A percentile compares a stretch with the other conserved stretches of the same genome.
Evolutionary conservation across 805 yeast genomes (phyloP).

Genomic region (Zygosaccharomyces bisporus): DNA sequence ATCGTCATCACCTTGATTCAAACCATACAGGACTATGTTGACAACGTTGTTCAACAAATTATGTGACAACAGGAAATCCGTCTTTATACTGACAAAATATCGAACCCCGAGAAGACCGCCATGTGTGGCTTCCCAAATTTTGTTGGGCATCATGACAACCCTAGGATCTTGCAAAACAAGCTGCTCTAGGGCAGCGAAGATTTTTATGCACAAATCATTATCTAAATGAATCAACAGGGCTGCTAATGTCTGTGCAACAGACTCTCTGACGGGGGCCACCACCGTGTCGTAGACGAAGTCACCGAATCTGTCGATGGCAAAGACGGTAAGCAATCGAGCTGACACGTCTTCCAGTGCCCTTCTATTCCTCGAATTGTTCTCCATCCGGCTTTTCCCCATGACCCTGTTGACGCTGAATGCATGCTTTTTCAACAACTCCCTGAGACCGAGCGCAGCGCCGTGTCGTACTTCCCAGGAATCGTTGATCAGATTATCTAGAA

Average conservation of each 20-base stretch:
- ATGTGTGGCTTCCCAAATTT: constrained; percentile 96
- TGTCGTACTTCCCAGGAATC: constrained; percentile 94
- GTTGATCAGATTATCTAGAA: constrained; percentile 73
- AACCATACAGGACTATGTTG: constrained; percentile 80
- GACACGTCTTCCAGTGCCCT: constrained; percentile 82
- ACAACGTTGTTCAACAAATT: constrained; percentile 65
- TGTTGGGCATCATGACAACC: constrained; percentile 38
- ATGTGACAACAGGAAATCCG: constrained; percentile 63
- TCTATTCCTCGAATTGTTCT: constrained; percentile 62
- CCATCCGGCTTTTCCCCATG: constrained; percentile 53
- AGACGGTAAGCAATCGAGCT: constrained; percentile 76
- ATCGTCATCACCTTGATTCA: constrained; percentile 80
- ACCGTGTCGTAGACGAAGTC: constrained; percentile 97
- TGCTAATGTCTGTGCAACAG: constrained; percentile 91
- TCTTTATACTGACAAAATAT: constrained; percentile 85
- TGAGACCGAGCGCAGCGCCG: constrained; percentile 88
- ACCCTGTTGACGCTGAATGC: constrained; percentile 84
- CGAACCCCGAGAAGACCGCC: constrained; percentile 95
- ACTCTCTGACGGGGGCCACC: constrained; percentile 96
- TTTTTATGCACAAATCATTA: constrained; percentile 50
- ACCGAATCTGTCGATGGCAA: constrained; percentile 92
- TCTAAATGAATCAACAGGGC: constrained; percentile 75
- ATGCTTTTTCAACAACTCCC: constrained; percentile 71
- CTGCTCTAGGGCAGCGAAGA: constrained; percentile 62
- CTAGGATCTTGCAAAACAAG: constrained; percentile 61